A percentile compares a stretch with the other conserved stretches of the same genome.
phyloP scores from a whole-genome alignment of 2,329 filamentous ascomycete species.

The Trichoderma polysporum region DNA sequence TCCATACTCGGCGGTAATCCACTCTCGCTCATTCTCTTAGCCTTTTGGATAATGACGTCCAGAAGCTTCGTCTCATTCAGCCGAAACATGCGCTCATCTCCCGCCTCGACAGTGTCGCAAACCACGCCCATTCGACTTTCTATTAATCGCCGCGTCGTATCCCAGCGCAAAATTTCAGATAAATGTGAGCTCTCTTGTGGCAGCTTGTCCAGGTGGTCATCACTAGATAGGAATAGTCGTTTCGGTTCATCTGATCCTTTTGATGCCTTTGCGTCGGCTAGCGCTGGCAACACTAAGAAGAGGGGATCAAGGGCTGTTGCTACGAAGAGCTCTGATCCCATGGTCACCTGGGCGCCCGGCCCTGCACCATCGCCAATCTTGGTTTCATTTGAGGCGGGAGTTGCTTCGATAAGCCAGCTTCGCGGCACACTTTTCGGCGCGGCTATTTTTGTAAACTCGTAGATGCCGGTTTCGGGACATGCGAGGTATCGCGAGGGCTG shows the following conservation, averaged over 20 bases:
- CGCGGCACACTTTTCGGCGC: constrained; percentile 53
- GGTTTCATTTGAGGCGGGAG: constrained; percentile 24
- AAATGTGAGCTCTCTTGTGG: constrained; percentile 57
- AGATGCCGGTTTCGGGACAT: constrained; percentile 61
- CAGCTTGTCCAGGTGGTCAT: constrained; percentile 70
- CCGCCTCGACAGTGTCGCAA: constrained; percentile 81
- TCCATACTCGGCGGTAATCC: constrained; percentile 80
- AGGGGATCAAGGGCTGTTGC: constrained; percentile 82
- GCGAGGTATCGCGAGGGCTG: constrained; percentile 60
- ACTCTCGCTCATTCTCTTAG: constrained; percentile 61
- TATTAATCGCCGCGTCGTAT: constrained; percentile 50
- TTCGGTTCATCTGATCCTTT: constrained; percentile 51
- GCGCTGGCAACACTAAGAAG: constrained; percentile 76
- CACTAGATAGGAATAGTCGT: constrained; percentile 64
- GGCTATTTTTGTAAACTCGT: constrained; percentile 62
- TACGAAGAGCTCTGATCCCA: constrained; percentile 72
- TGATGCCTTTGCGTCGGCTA: constrained; percentile 48
- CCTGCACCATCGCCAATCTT: constrained; percentile 24
- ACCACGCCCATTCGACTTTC: constrained; percentile 66
- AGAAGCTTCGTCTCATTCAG: constrained; percentile 72
- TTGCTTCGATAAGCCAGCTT: constrained; percentile 60
- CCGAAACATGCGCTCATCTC: constrained; percentile 82
- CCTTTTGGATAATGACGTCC: constrained; percentile 66
- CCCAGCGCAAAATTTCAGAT: constrained; percentile 53
- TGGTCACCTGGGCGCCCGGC: constrained; percentile 46